These are phyloP conservation scores for Hygrophoropsis aurantiaca DNA, from an alignment of 768 basidiomycete species.

Conservation along the genomic window DNA sequence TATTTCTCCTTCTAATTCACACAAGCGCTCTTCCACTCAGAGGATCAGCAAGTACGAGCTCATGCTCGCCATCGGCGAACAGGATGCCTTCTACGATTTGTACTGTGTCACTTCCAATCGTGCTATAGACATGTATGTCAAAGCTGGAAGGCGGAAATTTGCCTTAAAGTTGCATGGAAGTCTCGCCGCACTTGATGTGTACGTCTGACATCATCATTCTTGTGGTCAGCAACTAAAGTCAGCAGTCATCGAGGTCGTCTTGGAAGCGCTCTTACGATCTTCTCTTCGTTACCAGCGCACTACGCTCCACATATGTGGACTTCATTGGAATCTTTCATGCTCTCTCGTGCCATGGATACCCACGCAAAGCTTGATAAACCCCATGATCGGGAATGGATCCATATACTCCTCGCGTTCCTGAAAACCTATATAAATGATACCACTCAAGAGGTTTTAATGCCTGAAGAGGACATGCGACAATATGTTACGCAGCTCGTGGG, in stretches of 20 bases:
- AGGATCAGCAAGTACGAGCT: slow-evolving; percentile 64
- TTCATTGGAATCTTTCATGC: slow-evolving; percentile 76
- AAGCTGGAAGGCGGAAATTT: slow-evolving; percentile 81
- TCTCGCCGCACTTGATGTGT: slow-evolving; percentile 89
- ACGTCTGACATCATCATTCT: slow-evolving; percentile 32
- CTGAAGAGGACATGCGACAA: slow-evolving; percentile 47
- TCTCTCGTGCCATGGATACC: slow-evolving; percentile 70
- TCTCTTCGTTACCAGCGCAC: slow-evolving; percentile 79
- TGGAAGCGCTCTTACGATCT: slow-evolving; percentile 64
- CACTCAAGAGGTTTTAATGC: slow-evolving; percentile 52
- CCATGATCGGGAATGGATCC: slow-evolving; percentile 78
- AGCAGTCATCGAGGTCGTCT: slow-evolving; percentile 67
- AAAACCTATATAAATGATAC: slow-evolving; percentile 61
- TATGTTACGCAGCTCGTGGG: slow-evolving; percentile 54
- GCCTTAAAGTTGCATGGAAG: slow-evolving; percentile 84
- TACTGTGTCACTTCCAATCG: slow-evolving; percentile 77
- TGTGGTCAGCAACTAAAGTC: slow-evolving; percentile 10
- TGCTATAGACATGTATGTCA: slow-evolving; percentile 81
- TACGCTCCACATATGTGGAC: slow-evolving; percentile 83
- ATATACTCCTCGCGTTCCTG: slow-evolving; percentile 74
- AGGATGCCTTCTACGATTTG: slow-evolving; percentile 69
- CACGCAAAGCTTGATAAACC: slow-evolving; percentile 56
- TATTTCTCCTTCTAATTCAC: slow-evolving; percentile 13
- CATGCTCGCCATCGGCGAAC: slow-evolving; percentile 51
- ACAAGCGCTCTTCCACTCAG: slow-evolving; percentile 20